Conservation (phyloP, 2,329 filamentous ascomycete species). For the Fusarium paranaense region DNA sequence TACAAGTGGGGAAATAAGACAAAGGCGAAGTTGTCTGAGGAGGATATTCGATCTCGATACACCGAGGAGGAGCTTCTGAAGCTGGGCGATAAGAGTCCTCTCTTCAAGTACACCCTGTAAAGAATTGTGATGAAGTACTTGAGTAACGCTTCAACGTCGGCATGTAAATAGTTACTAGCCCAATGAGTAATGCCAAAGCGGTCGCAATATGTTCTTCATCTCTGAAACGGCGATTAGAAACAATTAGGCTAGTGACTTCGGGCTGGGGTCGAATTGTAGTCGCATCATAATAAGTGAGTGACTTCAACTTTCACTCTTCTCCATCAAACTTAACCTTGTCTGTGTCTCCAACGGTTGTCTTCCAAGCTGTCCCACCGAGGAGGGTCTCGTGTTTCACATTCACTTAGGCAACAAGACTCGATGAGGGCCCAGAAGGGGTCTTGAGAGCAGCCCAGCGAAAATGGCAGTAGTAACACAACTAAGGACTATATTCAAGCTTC, state of each 20-base stretch:
- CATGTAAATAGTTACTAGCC: background rate
- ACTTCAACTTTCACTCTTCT: background rate
- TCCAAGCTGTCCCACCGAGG: background rate
- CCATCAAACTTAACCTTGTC: background rate
- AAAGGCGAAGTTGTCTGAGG: conserved; percentile 42
- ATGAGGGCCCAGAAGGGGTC: background rate
- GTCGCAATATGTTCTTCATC: background rate
- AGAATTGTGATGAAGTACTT: background rate
- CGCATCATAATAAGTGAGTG: background rate
- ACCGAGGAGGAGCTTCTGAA: background rate
- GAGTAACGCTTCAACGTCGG: background rate
- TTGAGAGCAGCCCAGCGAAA: background rate
- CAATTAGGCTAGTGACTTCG: background rate
- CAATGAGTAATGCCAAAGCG: background rate
- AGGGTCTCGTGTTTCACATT: background rate
- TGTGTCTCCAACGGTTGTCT: background rate
- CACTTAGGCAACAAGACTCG: background rate
- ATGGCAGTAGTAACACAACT: background rate
- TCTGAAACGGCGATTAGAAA: background rate
- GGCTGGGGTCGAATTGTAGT: background rate
- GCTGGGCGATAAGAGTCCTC: background rate
- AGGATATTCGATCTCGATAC: conserved; percentile 29
- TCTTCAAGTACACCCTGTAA: background rate
- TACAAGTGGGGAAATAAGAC: conserved; percentile 44
- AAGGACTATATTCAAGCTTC: background rate